Percentiles rank a stretch among this genome's conserved stretches.
Evolutionary conservation across 495 filamentous ascomycete species (phyloP).

Genomic region (Neurospora sp.): DNA sequence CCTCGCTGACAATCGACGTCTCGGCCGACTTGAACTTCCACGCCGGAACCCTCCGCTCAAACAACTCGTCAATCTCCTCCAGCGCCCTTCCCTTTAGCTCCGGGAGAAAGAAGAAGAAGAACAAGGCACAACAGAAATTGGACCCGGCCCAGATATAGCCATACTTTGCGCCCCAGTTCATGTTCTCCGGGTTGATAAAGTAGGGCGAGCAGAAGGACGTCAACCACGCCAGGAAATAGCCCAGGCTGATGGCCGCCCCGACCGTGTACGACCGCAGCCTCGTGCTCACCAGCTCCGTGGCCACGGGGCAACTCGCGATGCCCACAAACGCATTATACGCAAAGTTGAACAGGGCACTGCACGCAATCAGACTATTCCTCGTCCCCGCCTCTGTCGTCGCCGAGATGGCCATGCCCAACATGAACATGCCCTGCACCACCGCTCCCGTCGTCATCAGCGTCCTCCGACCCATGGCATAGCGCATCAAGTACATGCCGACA

Average conservation of each 20-base stretch:
- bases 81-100: slow-evolving; percentile 48
- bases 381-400: slow-evolving; percentile 22
- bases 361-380: slow-evolving; percentile 17
- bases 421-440: slow-evolving; percentile 22
- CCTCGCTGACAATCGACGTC: slow-evolving; percentile 25
- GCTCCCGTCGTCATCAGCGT: slow-evolving; percentile 27
- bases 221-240: slow-evolving; percentile 11
- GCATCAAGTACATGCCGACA: slow-evolving; percentile 30
- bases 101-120: slow-evolving; percentile 38
- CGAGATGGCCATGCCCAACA: slow-evolving; percentile 28
- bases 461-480: slow-evolving; percentile 25
- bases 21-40: slow-evolving; percentile 29
- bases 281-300: not conserved
- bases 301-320: slow-evolving; percentile 8
- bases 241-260: slow-evolving; percentile 11
- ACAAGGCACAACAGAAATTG: slow-evolving; percentile 35
- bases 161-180: slow-evolving; percentile 31
- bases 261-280: slow-evolving; percentile 11
- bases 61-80: slow-evolving; percentile 48
- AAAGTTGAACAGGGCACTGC: slow-evolving; percentile 15
- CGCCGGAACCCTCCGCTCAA: slow-evolving; percentile 25
- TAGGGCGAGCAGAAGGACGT: slow-evolving; percentile 14
- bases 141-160: slow-evolving; percentile 43
- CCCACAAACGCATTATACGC: slow-evolving; percentile 11
- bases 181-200: slow-evolving; percentile 15